Conservation (phyloP, 495 filamentous ascomycete genomes). For the Clavariopsis aquatica region DNA sequence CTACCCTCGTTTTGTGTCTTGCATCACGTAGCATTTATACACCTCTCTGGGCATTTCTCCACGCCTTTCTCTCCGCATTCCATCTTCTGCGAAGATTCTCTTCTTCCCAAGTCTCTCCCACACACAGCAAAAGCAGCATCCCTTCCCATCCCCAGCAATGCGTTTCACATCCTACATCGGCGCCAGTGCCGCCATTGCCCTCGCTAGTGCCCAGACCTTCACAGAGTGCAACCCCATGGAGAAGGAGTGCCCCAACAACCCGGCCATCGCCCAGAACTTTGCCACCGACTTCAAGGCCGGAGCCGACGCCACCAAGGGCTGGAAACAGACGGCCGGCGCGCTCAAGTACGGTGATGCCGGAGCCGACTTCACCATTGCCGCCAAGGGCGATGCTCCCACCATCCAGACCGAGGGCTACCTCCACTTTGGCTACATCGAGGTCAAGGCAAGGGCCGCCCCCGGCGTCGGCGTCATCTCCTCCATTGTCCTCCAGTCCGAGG, state of each 20-base stretch:
- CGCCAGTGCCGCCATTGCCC: conserved; percentile 26
- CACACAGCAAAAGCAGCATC: too few relatives aligned
- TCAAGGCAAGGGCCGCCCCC: conserved; percentile 69
- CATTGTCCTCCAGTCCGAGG: conserved; percentile 79
- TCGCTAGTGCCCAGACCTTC: conserved; percentile 58
- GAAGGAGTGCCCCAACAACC: conserved; percentile 62
- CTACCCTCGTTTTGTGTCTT: background rate
- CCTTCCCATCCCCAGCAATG: conserved; percentile 18
- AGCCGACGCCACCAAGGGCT: conserved; percentile 54
- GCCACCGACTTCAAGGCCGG: conserved; percentile 68
- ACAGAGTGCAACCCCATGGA: conserved; percentile 70
- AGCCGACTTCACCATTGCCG: conserved; percentile 69
- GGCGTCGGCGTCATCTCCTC: conserved; percentile 80
- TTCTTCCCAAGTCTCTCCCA: too few relatives aligned
- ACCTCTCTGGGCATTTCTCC: too few relatives aligned
- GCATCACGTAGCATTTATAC: background rate
- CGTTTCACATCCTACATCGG: conserved; percentile 20
- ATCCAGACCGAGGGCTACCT: conserved; percentile 74
- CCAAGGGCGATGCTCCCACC: conserved; percentile 72
- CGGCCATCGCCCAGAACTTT: conserved; percentile 60
- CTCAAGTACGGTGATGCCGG: conserved; percentile 59
- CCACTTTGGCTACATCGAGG: conserved; percentile 72
- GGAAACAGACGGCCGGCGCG: conserved; percentile 61
- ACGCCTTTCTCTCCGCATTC: too few relatives aligned
- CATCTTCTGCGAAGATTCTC: conserved; percentile 16